Evolutionary conservation across 495 filamentous ascomycete genomes (phyloP), one percentile per base, ranked within the genome.

Genomic region (Penicillium cataractarum): DNA sequence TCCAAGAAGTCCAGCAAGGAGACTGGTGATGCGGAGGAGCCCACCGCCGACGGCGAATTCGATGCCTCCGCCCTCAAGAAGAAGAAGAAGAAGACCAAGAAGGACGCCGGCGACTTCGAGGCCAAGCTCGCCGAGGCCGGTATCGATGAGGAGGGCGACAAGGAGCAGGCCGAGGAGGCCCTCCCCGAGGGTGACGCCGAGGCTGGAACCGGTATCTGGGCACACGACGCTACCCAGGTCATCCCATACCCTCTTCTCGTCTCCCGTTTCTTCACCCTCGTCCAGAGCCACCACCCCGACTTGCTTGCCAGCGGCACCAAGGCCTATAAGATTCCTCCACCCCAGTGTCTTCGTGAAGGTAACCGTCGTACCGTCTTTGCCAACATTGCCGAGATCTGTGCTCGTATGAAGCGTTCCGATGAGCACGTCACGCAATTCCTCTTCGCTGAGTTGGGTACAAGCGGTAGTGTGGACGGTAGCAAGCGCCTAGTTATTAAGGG

Each of bases 281-380:
- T 99, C 57, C 86, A 94, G 76, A 89, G 89, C 76, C 91, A 94
- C 81, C 94, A 99, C 82, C 95, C 95, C 67, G 95, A 98, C 70
- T 87, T 98, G 58, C 86, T 93, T 17, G 90, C 90, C 21, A 88
- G 86, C 76, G 95, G 94, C 54, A 86, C 89, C 62, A 92, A 91
- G 80, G 93, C 90, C 71, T 99, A 99, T 84, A 97, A 97, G 85
- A 99, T 99, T 69, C 96, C 95, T 19, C 95, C 95, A 13, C 95
- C 95, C n/a, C 96, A 99, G 82, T 97, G 94, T 79, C 84, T 98
- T 50, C 93, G 96, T 80, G 96, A 99, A 92, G 95, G 95, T 75
- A 98, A 98, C 86, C 97, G 97, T 86, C 97, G 97, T 90, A 98
- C 95, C 55, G 96, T 98, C 70, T 99, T 97, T 74, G 95, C 95